Evolutionary conservation across 495 filamentous ascomycete genomes (phyloP).

Genomic region (Podospora comata): DNA sequence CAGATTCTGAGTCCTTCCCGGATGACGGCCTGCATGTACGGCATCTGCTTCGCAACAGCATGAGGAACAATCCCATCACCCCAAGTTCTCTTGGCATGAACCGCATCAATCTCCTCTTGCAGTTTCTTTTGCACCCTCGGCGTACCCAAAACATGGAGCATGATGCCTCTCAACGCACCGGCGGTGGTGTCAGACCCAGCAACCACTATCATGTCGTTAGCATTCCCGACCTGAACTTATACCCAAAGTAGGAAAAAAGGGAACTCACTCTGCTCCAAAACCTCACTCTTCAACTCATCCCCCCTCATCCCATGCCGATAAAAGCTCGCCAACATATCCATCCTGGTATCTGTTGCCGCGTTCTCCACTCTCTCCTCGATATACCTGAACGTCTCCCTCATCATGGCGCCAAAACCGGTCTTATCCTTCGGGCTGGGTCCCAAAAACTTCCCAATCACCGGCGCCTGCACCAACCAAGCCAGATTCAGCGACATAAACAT

Average conservation of each 20-base stretch:
- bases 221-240: too few species aligned
- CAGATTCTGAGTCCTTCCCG: conserved; percentile 47
- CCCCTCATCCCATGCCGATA: conserved; percentile 39
- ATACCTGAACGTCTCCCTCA: conserved; percentile 22
- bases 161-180: conserved; percentile 53
- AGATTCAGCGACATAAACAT: conserved; percentile 24
- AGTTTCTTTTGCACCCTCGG: conserved; percentile 49
- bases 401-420: conserved; percentile 32
- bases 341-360: conserved; percentile 20
- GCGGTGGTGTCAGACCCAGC: conserved; percentile 60
- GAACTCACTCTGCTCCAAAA: conserved; percentile 30
- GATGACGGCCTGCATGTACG: conserved; percentile 52
- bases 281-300: conserved; percentile 37
- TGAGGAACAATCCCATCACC: conserved; percentile 32
- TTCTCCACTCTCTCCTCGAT: conserved; percentile 33
- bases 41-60: conserved; percentile 41
- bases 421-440: conserved; percentile 53
- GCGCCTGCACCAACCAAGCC: conserved; percentile 49
- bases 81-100: conserved; percentile 17
- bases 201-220: conserved; percentile 18
- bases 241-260: too few species aligned
- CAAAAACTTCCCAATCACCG: conserved; percentile 27
- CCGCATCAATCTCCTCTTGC: conserved; percentile 54
- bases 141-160: conserved; percentile 52
- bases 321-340: conserved; percentile 46